Evolutionary conservation across 495 filamentous ascomycete species (phyloP).

Genomic region (Clavariopsis aquatica): DNA sequence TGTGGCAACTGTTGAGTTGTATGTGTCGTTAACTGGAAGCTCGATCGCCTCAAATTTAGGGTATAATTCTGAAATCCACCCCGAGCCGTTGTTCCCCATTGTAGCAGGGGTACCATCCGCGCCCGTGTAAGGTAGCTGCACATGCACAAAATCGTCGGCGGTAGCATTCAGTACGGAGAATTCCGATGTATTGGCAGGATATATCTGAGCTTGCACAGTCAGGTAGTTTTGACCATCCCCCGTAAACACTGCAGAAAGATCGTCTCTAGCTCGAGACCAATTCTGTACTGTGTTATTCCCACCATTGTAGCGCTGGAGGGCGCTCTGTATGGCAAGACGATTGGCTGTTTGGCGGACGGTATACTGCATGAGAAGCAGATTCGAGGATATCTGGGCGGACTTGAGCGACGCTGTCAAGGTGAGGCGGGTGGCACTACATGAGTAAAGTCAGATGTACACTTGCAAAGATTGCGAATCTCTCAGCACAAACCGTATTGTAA

Average conservation of each 20-base stretch:
- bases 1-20: slow-evolving; percentile 45
- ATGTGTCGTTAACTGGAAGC: slow-evolving; percentile 45
- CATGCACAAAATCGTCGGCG: slow-evolving; percentile 36
- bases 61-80: slow-evolving; percentile 68
- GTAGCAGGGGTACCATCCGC: slow-evolving; percentile 58
- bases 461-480: background rate
- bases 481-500: slow-evolving; percentile 57
- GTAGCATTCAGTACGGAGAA: slow-evolving; percentile 63
- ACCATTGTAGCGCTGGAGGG: slow-evolving; percentile 62
- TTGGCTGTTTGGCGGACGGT: slow-evolving; percentile 67
- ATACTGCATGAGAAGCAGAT: slow-evolving; percentile 71
- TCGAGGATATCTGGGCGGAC: slow-evolving; percentile 74
- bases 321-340: slow-evolving; percentile 64
- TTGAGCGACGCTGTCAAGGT: slow-evolving; percentile 82
- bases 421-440: slow-evolving; percentile 57
- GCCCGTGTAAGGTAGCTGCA: slow-evolving; percentile 56
- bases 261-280: slow-evolving; percentile 57
- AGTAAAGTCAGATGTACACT: background rate
- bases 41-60: slow-evolving; percentile 68
- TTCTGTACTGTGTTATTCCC: slow-evolving; percentile 56
- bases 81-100: slow-evolving; percentile 60
- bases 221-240: slow-evolving; percentile 53
- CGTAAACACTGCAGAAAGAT: slow-evolving; percentile 62
- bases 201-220: slow-evolving; percentile 67
- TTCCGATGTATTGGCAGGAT: slow-evolving; percentile 64